Conservation (phyloP, 257 asterid genomes). For the Penstemon eatonii region DNA sequence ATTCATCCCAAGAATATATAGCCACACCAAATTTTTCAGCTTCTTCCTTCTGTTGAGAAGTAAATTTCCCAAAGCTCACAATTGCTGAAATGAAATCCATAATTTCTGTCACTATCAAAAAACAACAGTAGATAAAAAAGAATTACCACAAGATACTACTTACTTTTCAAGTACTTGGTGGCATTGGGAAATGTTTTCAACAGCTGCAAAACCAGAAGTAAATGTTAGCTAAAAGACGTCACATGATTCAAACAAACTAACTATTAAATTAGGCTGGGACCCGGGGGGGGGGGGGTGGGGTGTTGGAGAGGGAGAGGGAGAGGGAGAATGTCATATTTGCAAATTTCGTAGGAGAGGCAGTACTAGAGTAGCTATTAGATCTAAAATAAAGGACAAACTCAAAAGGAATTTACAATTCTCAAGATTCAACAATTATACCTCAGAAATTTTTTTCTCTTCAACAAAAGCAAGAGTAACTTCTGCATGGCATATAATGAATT, state of each 20-base stretch:
- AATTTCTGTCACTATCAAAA: conserved; percentile 20
- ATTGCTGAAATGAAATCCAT: conserved; percentile 53
- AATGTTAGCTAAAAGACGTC: conserved; percentile 31
- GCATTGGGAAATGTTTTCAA: conserved; percentile 76
- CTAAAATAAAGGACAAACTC: conserved; percentile 19
- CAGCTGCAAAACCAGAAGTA: conserved; percentile 58
- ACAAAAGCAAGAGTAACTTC: conserved; percentile 85
- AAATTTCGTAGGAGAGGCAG: not conserved
- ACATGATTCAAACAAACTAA: conserved; percentile 13
- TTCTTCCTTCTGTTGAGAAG: conserved; percentile 72
- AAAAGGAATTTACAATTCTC: not conserved
- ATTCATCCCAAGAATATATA: conserved; percentile 80
- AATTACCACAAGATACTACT: conserved; percentile 36
- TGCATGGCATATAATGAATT: conserved; percentile 92
- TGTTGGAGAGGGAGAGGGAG: not conserved
- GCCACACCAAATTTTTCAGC: conserved; percentile 56
- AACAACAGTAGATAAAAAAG: conserved; percentile 13
- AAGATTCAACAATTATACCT: conserved; percentile 45
- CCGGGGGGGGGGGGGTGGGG: too few species aligned
- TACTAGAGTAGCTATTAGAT: not conserved
- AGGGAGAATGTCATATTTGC: not conserved
- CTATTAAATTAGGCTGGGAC: not conserved
- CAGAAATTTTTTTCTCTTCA: conserved; percentile 87
- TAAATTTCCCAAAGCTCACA: conserved; percentile 79
- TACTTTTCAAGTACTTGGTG: conserved; percentile 69